phyloP scores from a whole-genome alignment of 2,329 filamentous ascomycete genomes.

The Fusarium sp. region DNA sequence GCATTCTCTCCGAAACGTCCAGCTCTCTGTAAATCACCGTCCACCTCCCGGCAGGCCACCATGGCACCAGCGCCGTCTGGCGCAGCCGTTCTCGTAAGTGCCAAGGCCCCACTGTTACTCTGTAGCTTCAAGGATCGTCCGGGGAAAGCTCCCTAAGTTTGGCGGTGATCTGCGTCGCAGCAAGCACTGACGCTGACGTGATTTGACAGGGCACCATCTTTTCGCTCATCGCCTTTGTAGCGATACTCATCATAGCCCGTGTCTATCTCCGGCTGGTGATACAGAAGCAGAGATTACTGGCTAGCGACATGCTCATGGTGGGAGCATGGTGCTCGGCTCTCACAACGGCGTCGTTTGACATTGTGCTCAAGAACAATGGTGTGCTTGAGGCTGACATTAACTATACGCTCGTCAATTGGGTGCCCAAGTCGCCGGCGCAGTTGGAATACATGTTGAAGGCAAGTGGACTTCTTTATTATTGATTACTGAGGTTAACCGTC shows the following conservation, averaged over 20 bases:
- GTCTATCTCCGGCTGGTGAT: conserved; percentile 7
- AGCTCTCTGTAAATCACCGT: not conserved
- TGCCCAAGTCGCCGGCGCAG: not conserved
- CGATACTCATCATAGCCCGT: not conserved
- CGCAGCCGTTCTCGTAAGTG: conserved; percentile 11
- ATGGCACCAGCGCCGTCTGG: conserved; percentile 14
- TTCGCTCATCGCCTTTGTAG: conserved; percentile 5
- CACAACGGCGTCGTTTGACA: not conserved
- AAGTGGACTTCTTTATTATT: too few relatives aligned
- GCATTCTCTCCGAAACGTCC: too few relatives aligned
- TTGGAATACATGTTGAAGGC: conserved; percentile 8
- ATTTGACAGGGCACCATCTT: conserved; percentile 1
- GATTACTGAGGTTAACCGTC: not conserved
- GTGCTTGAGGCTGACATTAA: conserved; percentile 1
- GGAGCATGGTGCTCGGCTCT: not conserved
- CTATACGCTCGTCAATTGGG: conserved; percentile 1
- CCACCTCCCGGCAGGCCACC: not conserved
- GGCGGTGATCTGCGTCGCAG: not conserved
- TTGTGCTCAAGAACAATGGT: not conserved
- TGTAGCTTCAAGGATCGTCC: not conserved
- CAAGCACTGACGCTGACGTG: conserved; percentile 5
- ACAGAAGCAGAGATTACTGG: not conserved
- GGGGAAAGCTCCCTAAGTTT: not conserved
- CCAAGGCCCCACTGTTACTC: not conserved
- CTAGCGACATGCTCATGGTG: not conserved